phyloP scores from a whole-genome alignment of 768 basidiomycete genomes.

The Clathrus columnatus region DNA sequence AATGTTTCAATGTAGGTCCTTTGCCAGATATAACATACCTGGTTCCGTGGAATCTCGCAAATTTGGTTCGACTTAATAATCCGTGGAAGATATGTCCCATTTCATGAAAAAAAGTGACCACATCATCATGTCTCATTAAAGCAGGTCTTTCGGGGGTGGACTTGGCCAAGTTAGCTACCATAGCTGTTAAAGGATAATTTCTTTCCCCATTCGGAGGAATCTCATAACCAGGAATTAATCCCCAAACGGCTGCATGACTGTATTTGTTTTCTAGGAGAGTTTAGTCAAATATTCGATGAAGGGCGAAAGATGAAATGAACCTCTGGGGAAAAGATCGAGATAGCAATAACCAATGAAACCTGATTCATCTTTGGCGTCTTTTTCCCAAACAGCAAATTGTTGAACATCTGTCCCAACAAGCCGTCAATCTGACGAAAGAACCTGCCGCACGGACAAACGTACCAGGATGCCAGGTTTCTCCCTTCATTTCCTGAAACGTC shows the following conservation, averaged over 20 bases:
- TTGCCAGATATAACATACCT: constrained; percentile 26
- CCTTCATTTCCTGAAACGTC: constrained; percentile 45
- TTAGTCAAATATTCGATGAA: constrained; percentile 11
- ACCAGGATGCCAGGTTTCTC: constrained; percentile 79
- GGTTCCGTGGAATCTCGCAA: constrained; percentile 75
- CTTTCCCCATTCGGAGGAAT: constrained; percentile 43
- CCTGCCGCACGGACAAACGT: constrained; percentile 12
- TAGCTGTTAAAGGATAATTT: constrained; percentile 66
- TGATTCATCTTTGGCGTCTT: constrained; percentile 56
- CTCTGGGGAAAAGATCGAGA: constrained; percentile 79
- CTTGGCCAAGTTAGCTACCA: constrained; percentile 90
- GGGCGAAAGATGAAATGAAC: constrained; percentile 30
- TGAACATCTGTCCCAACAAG: constrained; percentile 52
- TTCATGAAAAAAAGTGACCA: constrained; percentile 89
- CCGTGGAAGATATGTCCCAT: constrained; percentile 56
- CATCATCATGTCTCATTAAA: constrained; percentile 79
- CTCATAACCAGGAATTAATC: constrained; percentile 58
- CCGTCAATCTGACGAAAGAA: not conserved
- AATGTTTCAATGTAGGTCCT: not conserved
- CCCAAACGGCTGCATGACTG: constrained; percentile 83
- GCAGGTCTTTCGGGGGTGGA: constrained; percentile 73
- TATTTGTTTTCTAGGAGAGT: constrained; percentile 56
- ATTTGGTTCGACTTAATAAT: constrained; percentile 60
- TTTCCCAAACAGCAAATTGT: constrained; percentile 79
- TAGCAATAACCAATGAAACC: constrained; percentile 82